Conservation (phyloP, 441 rosid genomes). For the Iberis amara region DNA sequence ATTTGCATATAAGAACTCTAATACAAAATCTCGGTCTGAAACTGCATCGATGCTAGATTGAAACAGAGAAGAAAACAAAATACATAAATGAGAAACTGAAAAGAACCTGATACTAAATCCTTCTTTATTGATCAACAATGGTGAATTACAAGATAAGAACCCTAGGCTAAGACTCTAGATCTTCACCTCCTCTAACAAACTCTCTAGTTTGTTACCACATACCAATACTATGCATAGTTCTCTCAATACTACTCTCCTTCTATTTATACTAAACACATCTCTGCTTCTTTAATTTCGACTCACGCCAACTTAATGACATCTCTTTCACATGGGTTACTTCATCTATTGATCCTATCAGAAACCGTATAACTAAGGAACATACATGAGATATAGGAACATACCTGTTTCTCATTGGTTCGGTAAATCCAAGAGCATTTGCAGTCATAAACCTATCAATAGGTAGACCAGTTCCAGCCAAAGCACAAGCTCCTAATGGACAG, state of each 20-base stretch:
- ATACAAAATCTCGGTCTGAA: conserved; percentile 70
- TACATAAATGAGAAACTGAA: no score
- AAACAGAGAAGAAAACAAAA: conserved; percentile 21
- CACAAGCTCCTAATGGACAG: conserved; percentile 83
- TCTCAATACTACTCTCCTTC: no score
- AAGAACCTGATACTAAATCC: no score
- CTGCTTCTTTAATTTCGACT: no score
- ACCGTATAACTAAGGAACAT: not conserved
- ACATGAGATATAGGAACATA: conserved; percentile 16
- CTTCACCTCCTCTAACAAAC: no score
- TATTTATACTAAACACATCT: no score
- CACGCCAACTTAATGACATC: no score
- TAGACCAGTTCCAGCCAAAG: conserved; percentile 39
- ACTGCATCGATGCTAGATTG: conserved; percentile 69
- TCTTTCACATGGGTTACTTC: no score
- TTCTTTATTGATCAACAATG: no score
- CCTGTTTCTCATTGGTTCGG: conserved; percentile 81
- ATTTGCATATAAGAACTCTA: conserved; percentile 71
- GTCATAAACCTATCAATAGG: conserved; percentile 65
- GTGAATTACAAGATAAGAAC: no score
- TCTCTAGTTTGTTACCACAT: no score
- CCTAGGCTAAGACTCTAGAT: conserved; percentile 1
- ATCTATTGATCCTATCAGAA: not conserved
- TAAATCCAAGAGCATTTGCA: conserved; percentile 56
- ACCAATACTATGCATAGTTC: no score